Evolutionary conservation across 106 monocot genomes (phyloP), one percentile per base, ranked within the genome.

Genomic region (Alisma plantagoaquatica): DNA sequence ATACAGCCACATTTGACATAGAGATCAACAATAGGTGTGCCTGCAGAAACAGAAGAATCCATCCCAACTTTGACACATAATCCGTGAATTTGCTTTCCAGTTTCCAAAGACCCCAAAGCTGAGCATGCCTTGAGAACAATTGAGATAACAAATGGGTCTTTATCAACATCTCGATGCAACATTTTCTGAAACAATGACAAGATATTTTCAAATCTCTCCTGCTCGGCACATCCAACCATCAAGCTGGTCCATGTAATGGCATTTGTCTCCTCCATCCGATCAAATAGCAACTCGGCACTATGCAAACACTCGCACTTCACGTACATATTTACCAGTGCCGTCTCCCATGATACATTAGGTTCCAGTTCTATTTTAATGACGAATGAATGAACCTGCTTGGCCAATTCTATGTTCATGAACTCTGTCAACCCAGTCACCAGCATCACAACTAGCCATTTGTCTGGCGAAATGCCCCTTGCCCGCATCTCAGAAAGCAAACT

Each of bases 31-130:
- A 63, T 20, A 4, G 70, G 70, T 21, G 70, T 63, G 18, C 70
- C 70, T 0, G 21, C 62, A 5, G 70, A 71, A 31, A 63, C 62
- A 59, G 57, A 65, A 22, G 59, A 65, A 54, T 73, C 67, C 56
- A 73, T 57, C 14, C 73, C 66, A 16, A 60, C 18, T 46, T 73
- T 66, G 2, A 54, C 44, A 11, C 59, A 43, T 18, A n/a, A 38
- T 18, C 65, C 72, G 27, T 73, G 72, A 64, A 73, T 51, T 20
- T 66, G 65, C 50, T 26, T 48, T 6, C 63, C 63, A 0, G 28
- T 3, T 12, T 41, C 20, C 31, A 28, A 17, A 51, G 41, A 54
- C 23, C 49, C 53, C 26, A 64, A 31, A 12, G 15, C 35, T 1
- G 56, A 56, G 41, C 71, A 71, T 9, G 63, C 63, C 46, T 71